Percentiles rank a stretch among this genome's conserved stretches.
Evolutionary conservation across 306 rosid genomes (phyloP).

Genomic region (Cotoneaster glaucophyllus): DNA sequence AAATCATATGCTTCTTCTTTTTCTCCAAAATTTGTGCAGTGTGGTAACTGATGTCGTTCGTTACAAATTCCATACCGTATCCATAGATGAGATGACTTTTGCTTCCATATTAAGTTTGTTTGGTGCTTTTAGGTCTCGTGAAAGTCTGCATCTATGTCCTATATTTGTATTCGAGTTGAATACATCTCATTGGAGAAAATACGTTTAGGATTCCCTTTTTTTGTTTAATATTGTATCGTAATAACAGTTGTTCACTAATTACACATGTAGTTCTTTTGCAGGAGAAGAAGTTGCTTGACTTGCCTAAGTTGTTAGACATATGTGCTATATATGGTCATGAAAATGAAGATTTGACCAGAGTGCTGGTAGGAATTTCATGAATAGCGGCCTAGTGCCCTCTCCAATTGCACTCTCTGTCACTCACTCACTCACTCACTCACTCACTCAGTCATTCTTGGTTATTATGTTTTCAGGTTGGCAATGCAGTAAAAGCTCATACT

Average conservation of each 20-base stretch:
- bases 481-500: slow-evolving; percentile 72
- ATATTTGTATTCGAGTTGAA: not conserved
- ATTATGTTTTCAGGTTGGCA: slow-evolving; percentile 51
- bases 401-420: not conserved
- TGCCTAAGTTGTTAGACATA: slow-evolving; percentile 84
- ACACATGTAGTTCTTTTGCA: slow-evolving; percentile 85
- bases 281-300: slow-evolving; percentile 85
- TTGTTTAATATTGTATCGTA: not conserved
- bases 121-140: not conserved
- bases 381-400: not conserved
- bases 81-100: not conserved
- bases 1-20: not conserved
- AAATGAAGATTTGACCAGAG: slow-evolving; percentile 74
- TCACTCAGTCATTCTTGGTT: not conserved
- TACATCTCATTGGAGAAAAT: not conserved
- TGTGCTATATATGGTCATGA: slow-evolving; percentile 85
- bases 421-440: not conserved
- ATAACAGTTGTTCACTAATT: slow-evolving; percentile 51
- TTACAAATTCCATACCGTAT: not conserved
- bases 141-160: not conserved
- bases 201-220: not conserved
- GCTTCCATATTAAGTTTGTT: not conserved
- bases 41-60: not conserved
- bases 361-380: slow-evolving; percentile 47
- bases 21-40: not conserved